Evolutionary conservation across 2,329 filamentous ascomycete species (phyloP), one percentile per base, ranked within the genome.

Genomic region (Aspergillus glaucus): DNA sequence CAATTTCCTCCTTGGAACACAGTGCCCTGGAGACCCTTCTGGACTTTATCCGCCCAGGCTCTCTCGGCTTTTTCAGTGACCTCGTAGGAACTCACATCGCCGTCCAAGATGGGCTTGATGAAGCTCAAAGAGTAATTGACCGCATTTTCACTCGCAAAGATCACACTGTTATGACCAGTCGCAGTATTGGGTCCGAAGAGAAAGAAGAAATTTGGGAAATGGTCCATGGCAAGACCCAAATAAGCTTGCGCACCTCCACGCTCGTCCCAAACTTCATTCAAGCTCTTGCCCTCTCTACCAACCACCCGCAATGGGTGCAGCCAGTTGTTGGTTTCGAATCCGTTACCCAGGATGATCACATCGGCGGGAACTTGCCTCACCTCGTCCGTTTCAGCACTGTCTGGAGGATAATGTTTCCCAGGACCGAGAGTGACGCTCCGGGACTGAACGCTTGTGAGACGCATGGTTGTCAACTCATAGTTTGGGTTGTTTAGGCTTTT

Each of bases 191-290:
- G 82, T 0, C 82, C 82, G 37, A 82, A 75, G 0, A 85, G 64
- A 49, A 84, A 71, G 65, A 85, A 85, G 57, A 85, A 80, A 58
- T 86, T 86, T 2, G 82, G 82, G 57, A 84, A 84, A 0, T 77
- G 77, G 53, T 78, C 78, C 63, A 85, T 67, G 1, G 76, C 74
- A 1, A 76, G 76, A 19, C 76, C 77, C 47, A 80, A 76, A 59
- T 86, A 86, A 0, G 81, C 83, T 52, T 79, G 79, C 0, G 79
- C 69, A 0, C 82, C 83, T n/a, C 80, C 81, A 45, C 78, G 73
- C 19, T 73, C 68, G 1, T 76, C 68, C 82, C 82, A 85, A 15
- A 79, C 72, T 49, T 82, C 65, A 6, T 77, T 67, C 2, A 84
- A 58, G 9, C 74, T 74, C 51, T 74, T 71, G 12, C 78, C 78